phyloP scores from a whole-genome alignment of 768 basidiomycete species.

The Solioccasus polychromus region DNA sequence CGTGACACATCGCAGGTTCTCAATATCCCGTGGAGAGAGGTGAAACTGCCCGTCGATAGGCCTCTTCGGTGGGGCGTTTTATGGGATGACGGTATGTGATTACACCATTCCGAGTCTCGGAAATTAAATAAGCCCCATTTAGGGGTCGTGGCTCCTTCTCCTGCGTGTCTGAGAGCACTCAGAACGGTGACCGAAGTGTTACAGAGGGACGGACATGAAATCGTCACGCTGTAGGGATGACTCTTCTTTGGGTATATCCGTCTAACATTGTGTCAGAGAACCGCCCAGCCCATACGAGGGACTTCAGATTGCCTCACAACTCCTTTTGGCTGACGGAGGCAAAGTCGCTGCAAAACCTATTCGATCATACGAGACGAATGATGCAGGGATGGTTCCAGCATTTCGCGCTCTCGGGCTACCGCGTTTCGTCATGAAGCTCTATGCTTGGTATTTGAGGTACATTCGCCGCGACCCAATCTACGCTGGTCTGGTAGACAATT shows the following conservation, averaged over 20 bases:
- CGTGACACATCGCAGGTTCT: conserved; percentile 22
- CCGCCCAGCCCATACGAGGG: conserved; percentile 51
- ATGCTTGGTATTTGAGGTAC: conserved; percentile 50
- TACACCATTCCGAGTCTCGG: not conserved
- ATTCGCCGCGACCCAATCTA: conserved; percentile 51
- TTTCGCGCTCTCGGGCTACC: conserved; percentile 45
- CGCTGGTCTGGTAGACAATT: conserved; percentile 50
- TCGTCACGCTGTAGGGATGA: conserved; percentile 49
- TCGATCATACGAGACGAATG: conserved; percentile 43
- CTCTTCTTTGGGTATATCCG: not conserved
- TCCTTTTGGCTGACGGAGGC: conserved; percentile 51
- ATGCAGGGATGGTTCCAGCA: conserved; percentile 42
- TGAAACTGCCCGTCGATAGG: conserved; percentile 45
- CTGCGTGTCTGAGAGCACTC: conserved; percentile 57
- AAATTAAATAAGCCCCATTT: not conserved
- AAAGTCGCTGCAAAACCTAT: conserved; percentile 36
- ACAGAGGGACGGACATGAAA: conserved; percentile 44
- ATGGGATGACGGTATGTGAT: conserved; percentile 54
- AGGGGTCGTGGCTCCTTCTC: conserved; percentile 60
- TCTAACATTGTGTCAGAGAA: conserved; percentile 13
- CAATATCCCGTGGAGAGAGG: conserved; percentile 35
- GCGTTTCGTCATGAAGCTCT: conserved; percentile 43
- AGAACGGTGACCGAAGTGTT: conserved; percentile 44
- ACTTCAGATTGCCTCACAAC: conserved; percentile 49
- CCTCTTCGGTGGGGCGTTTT: conserved; percentile 59